phyloP scores from a whole-genome alignment of 805 yeast species.

The Spathaspora boniae region DNA sequence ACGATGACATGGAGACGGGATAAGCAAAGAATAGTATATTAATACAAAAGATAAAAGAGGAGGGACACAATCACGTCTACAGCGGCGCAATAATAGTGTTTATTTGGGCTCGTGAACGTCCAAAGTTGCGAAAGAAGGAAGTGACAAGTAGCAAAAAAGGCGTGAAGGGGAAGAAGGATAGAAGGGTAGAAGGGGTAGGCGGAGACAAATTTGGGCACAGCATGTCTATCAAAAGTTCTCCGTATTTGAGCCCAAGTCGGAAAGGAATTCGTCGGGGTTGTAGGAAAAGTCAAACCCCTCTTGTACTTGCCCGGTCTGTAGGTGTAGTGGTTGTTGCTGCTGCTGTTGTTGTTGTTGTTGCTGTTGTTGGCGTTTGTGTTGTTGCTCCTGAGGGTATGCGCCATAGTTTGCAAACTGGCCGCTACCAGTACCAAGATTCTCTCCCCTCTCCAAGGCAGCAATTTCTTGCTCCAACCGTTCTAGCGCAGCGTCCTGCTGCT shows the following conservation, averaged over 20 bases:
- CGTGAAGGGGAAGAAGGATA: too few species aligned
- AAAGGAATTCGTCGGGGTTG: conserved; percentile 10
- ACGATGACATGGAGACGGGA: too few species aligned
- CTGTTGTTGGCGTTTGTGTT: conserved; percentile 1
- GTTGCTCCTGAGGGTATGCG: background rate
- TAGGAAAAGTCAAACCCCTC: conserved; percentile 3
- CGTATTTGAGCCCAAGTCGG: conserved; percentile 4
- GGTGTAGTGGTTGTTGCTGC: background rate
- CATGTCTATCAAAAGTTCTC: conserved; percentile 6
- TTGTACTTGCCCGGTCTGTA: background rate
- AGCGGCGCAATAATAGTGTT: too few species aligned
- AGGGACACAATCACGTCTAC: too few species aligned
- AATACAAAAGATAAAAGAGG: too few species aligned
- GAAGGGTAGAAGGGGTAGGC: too few species aligned
- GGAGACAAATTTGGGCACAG: too few species aligned
- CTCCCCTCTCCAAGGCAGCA: conserved; percentile 4
- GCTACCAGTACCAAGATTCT: background rate
- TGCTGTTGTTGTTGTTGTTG: background rate
- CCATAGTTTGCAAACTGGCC: background rate
- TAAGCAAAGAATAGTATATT: too few species aligned
- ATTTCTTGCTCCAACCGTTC: conserved; percentile 9
- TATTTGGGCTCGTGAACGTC: too few species aligned
- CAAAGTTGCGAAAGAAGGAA: too few species aligned
- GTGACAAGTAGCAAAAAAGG: too few species aligned
- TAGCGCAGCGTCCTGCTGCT: conserved; percentile 50